phyloP scores from a whole-genome alignment of 2,329 filamentous ascomycete species.

The Penicillium corylophilum region DNA sequence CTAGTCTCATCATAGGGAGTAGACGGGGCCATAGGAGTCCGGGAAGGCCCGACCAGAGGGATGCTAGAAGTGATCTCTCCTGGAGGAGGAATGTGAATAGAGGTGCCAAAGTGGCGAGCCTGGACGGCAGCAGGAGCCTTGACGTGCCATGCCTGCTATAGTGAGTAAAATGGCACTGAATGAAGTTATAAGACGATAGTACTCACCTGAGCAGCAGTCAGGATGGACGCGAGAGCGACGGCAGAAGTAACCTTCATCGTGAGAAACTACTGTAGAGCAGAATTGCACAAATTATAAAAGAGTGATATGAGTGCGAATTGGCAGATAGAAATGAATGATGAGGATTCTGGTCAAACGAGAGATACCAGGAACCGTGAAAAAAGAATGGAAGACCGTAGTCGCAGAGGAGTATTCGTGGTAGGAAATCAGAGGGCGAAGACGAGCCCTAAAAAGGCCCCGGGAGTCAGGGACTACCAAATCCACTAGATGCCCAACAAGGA shows the following conservation, averaged over 20 bases:
- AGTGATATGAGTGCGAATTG: background rate
- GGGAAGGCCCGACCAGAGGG: background rate
- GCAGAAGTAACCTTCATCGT: background rate
- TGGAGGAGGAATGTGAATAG: background rate
- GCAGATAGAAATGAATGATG: background rate
- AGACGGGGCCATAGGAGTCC: background rate
- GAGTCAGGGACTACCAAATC: background rate
- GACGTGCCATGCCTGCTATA: background rate
- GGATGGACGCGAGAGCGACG: background rate
- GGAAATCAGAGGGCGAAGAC: background rate
- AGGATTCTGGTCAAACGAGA: background rate
- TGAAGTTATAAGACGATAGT: background rate
- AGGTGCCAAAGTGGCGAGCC: background rate
- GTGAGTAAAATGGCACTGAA: background rate
- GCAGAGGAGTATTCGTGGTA: background rate
- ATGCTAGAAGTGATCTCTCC: background rate
- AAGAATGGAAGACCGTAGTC: background rate
- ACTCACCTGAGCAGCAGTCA: background rate
- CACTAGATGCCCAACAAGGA: background rate
- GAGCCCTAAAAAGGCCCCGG: background rate
- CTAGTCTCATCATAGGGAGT: background rate
- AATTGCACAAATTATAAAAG: background rate
- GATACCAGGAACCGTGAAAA: background rate
- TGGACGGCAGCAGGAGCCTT: background rate
- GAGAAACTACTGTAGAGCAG: background rate